Evolutionary conservation across 306 rosid genomes (phyloP).

Genomic region (Heteromeles arbutifolia): DNA sequence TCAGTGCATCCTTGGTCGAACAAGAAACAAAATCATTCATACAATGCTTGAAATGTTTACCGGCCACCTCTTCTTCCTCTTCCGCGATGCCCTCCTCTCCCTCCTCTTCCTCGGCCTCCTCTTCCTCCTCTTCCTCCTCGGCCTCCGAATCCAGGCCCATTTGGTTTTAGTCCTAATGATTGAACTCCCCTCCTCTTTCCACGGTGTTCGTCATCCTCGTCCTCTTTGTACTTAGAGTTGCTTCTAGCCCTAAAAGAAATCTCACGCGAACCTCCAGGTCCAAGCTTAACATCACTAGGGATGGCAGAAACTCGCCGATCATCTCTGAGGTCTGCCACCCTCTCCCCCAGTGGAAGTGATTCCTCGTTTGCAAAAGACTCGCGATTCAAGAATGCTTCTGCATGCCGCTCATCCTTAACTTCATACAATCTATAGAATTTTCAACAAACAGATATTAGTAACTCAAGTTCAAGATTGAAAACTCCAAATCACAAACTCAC

Average conservation of each 20-base stretch:
- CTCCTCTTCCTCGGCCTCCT: constrained; percentile 17
- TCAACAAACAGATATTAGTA: not conserved
- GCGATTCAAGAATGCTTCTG: constrained; percentile 76
- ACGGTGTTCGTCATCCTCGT: constrained; percentile 38
- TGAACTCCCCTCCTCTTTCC: constrained; percentile 64
- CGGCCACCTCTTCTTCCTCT: constrained; percentile 33
- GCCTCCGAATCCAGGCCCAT: constrained; percentile 33
- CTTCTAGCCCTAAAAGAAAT: constrained; percentile 72
- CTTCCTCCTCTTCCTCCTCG: constrained; percentile 29
- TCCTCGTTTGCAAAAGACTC: constrained; percentile 73
- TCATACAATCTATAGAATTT: constrained; percentile 58
- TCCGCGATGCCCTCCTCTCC: constrained; percentile 37
- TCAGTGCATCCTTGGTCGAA: not conserved
- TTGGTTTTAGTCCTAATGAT: constrained; percentile 50
- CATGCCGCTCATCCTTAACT: constrained; percentile 78
- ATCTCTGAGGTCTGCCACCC: constrained; percentile 50
- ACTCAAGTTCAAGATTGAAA: not conserved
- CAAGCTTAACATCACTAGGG: constrained; percentile 53
- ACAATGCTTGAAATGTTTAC: not conserved
- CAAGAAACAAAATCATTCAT: not conserved
- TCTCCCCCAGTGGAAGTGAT: constrained; percentile 72
- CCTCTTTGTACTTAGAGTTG: constrained; percentile 61
- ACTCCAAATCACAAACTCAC: not conserved
- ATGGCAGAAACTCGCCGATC: constrained; percentile 26
- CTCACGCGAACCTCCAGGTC: constrained; percentile 87